phyloP scores from a whole-genome alignment of 345 rosid genomes.

The Pugionium dolabratum region DNA sequence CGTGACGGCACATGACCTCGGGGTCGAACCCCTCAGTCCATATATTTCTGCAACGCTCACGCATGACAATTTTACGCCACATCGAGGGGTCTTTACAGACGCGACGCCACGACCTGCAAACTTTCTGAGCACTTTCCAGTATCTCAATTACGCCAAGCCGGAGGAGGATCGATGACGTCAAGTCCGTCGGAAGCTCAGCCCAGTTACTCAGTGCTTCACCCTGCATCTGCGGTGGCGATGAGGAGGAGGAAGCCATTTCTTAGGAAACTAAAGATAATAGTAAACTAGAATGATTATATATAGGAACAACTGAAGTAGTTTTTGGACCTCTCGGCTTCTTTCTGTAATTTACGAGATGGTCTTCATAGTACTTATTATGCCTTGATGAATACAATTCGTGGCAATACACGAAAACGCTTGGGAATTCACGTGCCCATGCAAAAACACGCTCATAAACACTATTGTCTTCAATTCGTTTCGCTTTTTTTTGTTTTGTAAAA shows the following conservation, averaged over 20 bases:
- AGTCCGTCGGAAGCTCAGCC: constrained; percentile 56
- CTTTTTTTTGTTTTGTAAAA: no score
- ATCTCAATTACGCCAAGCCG: constrained; percentile 46
- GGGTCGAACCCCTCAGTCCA: background rate
- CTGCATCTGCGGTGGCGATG: background rate
- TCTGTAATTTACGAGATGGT: no score
- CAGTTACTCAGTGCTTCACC: constrained; percentile 36
- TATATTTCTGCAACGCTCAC: background rate
- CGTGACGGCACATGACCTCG: constrained; percentile 42
- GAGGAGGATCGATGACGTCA: constrained; percentile 46
- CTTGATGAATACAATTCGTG: no score
- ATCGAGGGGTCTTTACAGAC: constrained; percentile 54
- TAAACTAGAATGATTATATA: no score
- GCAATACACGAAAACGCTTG: no score
- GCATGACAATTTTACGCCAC: constrained; percentile 54
- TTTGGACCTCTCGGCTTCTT: no score
- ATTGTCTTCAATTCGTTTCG: no score
- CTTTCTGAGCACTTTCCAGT: constrained; percentile 47
- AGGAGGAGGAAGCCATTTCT: background rate
- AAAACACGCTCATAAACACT: no score
- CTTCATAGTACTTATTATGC: no score
- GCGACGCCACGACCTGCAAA: constrained; percentile 55
- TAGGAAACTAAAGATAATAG: no score
- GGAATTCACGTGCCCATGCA: no score
- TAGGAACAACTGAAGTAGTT: no score